A percentile compares a stretch with the other conserved stretches of the same genome.
These are phyloP conservation scores for Xerocomus amazonicus DNA, from an alignment of 1,284 basidiomycete genomes.

Conservation along the genomic window DNA sequence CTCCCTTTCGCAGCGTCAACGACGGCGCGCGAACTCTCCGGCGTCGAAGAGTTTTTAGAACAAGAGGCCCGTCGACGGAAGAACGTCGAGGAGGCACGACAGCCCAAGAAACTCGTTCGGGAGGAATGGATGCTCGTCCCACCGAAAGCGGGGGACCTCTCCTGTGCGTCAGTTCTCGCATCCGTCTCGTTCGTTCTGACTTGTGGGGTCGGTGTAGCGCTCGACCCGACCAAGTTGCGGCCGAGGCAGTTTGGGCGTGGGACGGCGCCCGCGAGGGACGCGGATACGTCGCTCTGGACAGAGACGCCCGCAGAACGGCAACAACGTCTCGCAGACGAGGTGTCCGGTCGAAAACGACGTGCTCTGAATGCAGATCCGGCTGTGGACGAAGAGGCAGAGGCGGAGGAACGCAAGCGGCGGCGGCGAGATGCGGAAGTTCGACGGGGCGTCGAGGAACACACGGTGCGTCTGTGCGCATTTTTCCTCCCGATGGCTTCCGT, in stretches of 20 bases:
- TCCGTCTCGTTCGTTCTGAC: background rate
- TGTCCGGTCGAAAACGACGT: constrained; percentile 77
- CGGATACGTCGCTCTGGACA: constrained; percentile 78
- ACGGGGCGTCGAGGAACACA: constrained; percentile 73
- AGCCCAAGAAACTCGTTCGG: constrained; percentile 72
- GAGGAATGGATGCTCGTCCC: constrained; percentile 97
- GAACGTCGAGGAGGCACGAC: constrained; percentile 64
- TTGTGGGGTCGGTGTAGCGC: constrained; percentile 33
- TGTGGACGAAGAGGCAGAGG: constrained; percentile 27
- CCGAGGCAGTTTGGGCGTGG: constrained; percentile 74
- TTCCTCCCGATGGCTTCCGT: background rate
- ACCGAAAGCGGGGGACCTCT: constrained; percentile 72
- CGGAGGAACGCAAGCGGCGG: constrained; percentile 47
- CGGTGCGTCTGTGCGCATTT: constrained; percentile 48
- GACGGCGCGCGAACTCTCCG: constrained; percentile 37
- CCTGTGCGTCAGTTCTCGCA: constrained; percentile 51
- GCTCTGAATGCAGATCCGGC: constrained; percentile 50
- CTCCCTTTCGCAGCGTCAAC: constrained; percentile 40
- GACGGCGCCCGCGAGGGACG: constrained; percentile 41
- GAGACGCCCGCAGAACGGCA: constrained; percentile 88
- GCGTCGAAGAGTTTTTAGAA: constrained; percentile 76
- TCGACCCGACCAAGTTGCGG: constrained; percentile 72
- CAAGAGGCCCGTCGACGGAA: constrained; percentile 72
- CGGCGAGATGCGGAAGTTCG: constrained; percentile 68
- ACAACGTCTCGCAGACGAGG: constrained; percentile 81